Base-by-base conservation (phyloP, 2,329 filamentous ascomycete genomes). In the Beauveria brongniartii region DNA sequence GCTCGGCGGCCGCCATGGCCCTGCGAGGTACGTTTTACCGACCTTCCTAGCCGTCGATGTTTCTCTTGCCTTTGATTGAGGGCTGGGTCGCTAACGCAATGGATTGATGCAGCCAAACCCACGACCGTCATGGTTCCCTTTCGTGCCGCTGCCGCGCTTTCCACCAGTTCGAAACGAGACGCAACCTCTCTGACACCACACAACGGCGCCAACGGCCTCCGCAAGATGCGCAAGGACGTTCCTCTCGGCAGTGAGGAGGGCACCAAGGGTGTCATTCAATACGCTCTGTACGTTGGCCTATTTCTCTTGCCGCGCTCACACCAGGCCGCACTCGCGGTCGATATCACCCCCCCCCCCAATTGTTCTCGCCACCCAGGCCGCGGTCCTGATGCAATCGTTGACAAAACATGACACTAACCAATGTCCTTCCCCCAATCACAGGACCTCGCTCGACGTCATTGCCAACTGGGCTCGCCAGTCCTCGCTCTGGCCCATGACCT, bases 401-500 rank as follows among this genome's bases (percentile, higher is more conserved):
- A 37, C n/a, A n/a, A 20, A 43, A 34, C 48, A 22, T 14, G 9
- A 20, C 5, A 24, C 54, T 48, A 52, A 59, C 48, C 37, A 7
- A 37, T 54, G 14, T 24, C 24, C 37, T 10, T 16, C n/a, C 26
- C 28, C 9, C 3, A 4, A 41, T 44, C 51, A 50, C 67, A 92
- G 88, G 65, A 91, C 90, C 59, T 88, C 89, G 5, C 82, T 92
- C 70, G 90, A 95, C 72, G 82, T 88, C 70, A 82, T 94, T 64
- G 78, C 88, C 75, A 93, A 92, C 78, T 95, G 91, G 91, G 88
- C 85, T 43, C 86, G 91, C 55, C 89, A 94, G 76, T 85, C 87
- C 60, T 95, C 91, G 18, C 80, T 94, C 57, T 95, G 91, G 91
- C 91, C 91, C 67, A 87, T 95, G 82, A 92, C 89, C 55, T 95